Base-by-base conservation (phyloP, 345 rosid species). In the Arabis hirsuta region DNA sequence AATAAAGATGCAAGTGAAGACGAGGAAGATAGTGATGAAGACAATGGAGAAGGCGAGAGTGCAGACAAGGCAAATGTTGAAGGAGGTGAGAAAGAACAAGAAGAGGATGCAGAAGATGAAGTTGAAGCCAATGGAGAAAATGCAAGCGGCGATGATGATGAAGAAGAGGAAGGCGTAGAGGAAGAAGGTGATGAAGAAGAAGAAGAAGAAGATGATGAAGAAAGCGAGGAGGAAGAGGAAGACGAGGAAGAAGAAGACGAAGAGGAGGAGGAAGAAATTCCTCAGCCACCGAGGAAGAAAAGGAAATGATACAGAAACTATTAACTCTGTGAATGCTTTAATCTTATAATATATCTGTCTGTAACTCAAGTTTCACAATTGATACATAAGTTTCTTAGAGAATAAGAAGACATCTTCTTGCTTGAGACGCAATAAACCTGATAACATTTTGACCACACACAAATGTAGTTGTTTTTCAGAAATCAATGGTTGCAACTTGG, bases 281-380 rank as follows among this genome's bases (percentile, higher is more conserved):
- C 69, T 31, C 46, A 65, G 56, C 69, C 69, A 48, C 69, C 69
- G 9, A 65, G 16, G 0, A 48, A 65, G 57, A 65, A 48, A 36
- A 67, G 44, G 34, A 44, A 68, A 43, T 31, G 38, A 56, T 56
- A 31, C 14, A 19, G 29, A 36, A 4, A 26, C 41, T 22, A n/a
- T 22, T 34, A 31, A 9, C 36, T 34, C 8, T 45, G 53, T 29
- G 6, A 12, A 55, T 43, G 22, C 31, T 13, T 43, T 8, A 55
- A 20, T 51, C 26, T 12, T 56, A 13, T 44, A 24, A 52, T 2
- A 51, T 51, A 13, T 53, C 6, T 36, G 29, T 47, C n/a, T 34
- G 57, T 58, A 14, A 58, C 46, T 46, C 48, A 57, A 59, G 43
- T 71, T 62, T 41, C 26, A 53, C 45, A 6, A 14, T 43, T 38